Evolutionary conservation across 495 filamentous ascomycete species (phyloP).

Genomic region (Letharia lupina): DNA sequence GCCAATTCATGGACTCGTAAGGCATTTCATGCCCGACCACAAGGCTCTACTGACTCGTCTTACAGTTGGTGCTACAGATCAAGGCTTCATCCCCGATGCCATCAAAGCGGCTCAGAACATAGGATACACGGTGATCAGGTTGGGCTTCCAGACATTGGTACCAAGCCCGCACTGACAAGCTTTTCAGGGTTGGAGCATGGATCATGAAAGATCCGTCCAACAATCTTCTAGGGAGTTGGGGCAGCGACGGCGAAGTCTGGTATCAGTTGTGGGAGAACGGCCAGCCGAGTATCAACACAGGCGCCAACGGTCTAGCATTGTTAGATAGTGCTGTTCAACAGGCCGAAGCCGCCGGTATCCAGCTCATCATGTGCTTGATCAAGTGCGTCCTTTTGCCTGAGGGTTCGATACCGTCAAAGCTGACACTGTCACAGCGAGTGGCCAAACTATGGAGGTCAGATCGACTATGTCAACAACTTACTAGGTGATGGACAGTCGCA

Average conservation of each 20-base stretch:
- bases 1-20: conserved; percentile 11
- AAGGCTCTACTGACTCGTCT: background rate
- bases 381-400: conserved; percentile 3
- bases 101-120: background rate
- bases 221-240: conserved; percentile 1
- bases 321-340: conserved; percentile 55
- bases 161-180: background rate
- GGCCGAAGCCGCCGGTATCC: conserved; percentile 47
- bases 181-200: conserved; percentile 8
- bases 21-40: background rate
- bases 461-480: conserved; percentile 24
- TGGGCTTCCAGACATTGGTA: background rate
- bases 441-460: conserved; percentile 25
- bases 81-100: conserved; percentile 1
- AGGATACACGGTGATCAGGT: conserved; percentile 11
- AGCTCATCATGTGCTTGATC: conserved; percentile 46
- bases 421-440: conserved; percentile 20
- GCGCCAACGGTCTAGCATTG: conserved; percentile 53
- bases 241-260: conserved; percentile 41
- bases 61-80: conserved; percentile 6
- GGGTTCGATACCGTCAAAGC: conserved; percentile 7
- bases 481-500: background rate
- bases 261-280: conserved; percentile 50
- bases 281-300: conserved; percentile 56
- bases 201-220: conserved; percentile 13